Evolutionary conservation across 352 stramenopile genomes (phyloP).

Genomic region (Globisporangium nagaii): DNA sequence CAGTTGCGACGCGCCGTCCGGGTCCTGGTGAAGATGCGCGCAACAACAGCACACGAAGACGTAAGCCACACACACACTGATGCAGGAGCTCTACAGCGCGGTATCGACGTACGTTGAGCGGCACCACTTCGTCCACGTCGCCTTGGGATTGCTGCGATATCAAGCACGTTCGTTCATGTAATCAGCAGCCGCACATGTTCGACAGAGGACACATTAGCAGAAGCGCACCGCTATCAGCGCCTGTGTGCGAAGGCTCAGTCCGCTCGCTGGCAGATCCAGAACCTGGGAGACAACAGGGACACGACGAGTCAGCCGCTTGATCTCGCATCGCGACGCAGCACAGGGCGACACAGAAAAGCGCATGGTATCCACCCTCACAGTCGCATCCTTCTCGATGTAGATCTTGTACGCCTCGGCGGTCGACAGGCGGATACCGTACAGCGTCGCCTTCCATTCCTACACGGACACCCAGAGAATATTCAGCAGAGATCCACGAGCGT

Average conservation of each 20-base stretch:
- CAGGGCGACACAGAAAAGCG: no score
- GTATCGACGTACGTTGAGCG: background rate
- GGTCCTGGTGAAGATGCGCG: conserved; percentile 13
- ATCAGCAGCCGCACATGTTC: background rate
- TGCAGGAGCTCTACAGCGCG: background rate
- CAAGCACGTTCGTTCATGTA: background rate
- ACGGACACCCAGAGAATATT: background rate
- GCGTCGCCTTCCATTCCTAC: conserved; percentile 37
- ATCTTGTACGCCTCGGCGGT: conserved; percentile 74
- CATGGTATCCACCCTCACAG: conserved; percentile 26
- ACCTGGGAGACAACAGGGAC: background rate
- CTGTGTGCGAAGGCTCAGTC: conserved; percentile 11
- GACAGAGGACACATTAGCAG: background rate
- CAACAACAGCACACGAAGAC: background rate
- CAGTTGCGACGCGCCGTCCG: conserved; percentile 35
- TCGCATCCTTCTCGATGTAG: conserved; percentile 78
- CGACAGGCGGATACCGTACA: conserved; percentile 55
- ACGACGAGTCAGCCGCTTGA: background rate
- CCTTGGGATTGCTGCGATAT: background rate
- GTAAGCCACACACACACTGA: background rate
- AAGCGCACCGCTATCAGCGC: conserved; percentile 9
- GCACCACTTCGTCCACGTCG: background rate
- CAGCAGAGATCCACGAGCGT: no score
- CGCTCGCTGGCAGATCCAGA: conserved; percentile 2
- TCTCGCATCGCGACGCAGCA: no score